phyloP scores from a whole-genome alignment of 2,329 filamentous ascomycete genomes.

The Colletotrichum cereale region DNA sequence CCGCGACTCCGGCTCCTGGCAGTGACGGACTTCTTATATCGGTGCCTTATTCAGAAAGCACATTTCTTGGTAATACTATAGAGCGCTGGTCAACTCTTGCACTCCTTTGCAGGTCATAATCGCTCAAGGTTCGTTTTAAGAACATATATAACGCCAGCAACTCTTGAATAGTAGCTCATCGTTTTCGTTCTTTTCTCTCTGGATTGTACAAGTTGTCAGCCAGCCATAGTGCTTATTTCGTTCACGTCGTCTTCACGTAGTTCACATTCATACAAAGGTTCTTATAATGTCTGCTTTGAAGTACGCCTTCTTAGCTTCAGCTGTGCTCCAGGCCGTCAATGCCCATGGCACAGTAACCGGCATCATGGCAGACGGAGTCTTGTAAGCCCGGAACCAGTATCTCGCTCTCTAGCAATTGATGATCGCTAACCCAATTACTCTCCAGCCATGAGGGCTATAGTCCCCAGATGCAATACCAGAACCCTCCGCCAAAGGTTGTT shows the following conservation, averaged over 20 bases:
- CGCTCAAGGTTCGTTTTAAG: not conserved
- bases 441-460: slow-evolving; percentile 37
- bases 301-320: slow-evolving; percentile 25
- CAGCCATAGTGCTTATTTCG: not conserved
- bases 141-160: slow-evolving; percentile 9
- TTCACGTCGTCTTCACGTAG: not conserved
- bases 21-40: not conserved
- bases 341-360: slow-evolving; percentile 36
- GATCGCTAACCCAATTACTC: slow-evolving; percentile 5
- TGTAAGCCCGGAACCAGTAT: slow-evolving; percentile 11
- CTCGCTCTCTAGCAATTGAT: not conserved
- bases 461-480: slow-evolving; percentile 39
- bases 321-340: slow-evolving; percentile 8
- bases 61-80: slow-evolving; percentile 24
- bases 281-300: slow-evolving; percentile 26
- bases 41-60: slow-evolving; percentile 3
- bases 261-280: no score
- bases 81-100: slow-evolving; percentile 33
- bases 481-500: slow-evolving; percentile 45
- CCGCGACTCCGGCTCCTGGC: not conserved
- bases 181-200: not conserved
- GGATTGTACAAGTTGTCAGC: not conserved
- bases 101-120: slow-evolving; percentile 20
- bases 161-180: not conserved
- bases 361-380: slow-evolving; percentile 35